Evolutionary conservation across 2,329 filamentous ascomycete genomes (phyloP), one percentile per base, ranked within the genome.

Genomic region (Acrocalymma vagum): DNA sequence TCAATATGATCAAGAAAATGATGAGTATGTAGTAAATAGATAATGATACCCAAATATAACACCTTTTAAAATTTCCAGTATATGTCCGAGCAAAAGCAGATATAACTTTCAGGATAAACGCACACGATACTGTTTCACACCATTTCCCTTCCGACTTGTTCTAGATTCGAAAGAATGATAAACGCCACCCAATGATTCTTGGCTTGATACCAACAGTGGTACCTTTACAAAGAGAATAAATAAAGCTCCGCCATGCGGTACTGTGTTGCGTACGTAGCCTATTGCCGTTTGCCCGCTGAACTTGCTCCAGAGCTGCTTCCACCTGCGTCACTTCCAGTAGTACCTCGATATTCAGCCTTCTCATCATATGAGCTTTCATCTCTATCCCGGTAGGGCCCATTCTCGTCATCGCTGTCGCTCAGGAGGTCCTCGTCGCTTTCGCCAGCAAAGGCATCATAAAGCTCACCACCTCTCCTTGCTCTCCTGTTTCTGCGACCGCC

Each of bases 371-470:
- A 48, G 20, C 57, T 48, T 24, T 53, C 60, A 20, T 67, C 58
- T 8, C 52, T 45, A 40, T 70, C 66, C 22, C 57, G 38, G 42
- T 70, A 70, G 10, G 63, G 63, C 8, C 58, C 72, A 38, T 70
- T 67, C 20, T 69, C 65, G n/a, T 65, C 70, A 13, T 72, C 72
- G 33, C 64, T 65, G 24, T 73, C 71, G 22, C 70, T 72, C 44
- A 82, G 73, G 26, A 83, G 60, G 44, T 87, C 85, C 39, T 90
- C 87, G 42, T 94, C 92, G 42, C 93, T 93, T 36, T 91, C 93
- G 11, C 90, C 92, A 0, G 94, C 94, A 78, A 99, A 99, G 4
- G 94, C 94, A 76, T 99, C 94, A 68, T 99, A 99, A 29, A 99
- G 75, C 74, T 97, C 93, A 18, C 93, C 91, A 2, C 90, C 94